Evolutionary conservation across 225 moss, liverwort and hornwort species (phyloP).

Genomic region (Asterella californica): DNA sequence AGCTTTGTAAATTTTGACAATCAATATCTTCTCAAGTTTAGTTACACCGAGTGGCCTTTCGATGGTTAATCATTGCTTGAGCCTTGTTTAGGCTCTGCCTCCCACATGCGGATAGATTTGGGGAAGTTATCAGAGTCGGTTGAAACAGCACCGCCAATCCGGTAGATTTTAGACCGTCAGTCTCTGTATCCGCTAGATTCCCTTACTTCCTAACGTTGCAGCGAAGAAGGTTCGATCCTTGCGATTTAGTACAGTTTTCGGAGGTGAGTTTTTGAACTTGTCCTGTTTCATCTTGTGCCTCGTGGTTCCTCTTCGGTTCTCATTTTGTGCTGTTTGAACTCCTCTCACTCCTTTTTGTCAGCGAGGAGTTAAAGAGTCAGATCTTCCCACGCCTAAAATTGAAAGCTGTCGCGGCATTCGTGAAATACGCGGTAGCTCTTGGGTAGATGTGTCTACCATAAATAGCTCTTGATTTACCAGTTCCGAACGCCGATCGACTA

Average conservation of each 20-base stretch:
- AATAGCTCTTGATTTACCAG: slow-evolving; percentile 10
- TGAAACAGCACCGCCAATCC: slow-evolving; percentile 1
- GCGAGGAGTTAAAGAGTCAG: not conserved
- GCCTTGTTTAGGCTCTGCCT: slow-evolving; percentile 23
- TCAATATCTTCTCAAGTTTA: not conserved
- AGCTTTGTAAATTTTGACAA: not conserved
- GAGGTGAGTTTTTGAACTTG: slow-evolving; percentile 4
- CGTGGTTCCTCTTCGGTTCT: slow-evolving; percentile 9
- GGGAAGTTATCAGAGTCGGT: slow-evolving; percentile 21
- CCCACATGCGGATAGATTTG: slow-evolving; percentile 11
- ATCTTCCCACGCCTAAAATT: not conserved
- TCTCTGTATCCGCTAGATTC: slow-evolving; percentile 11
- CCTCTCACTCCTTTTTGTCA: not conserved
- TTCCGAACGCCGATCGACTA: slow-evolving; percentile 10
- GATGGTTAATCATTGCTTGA: slow-evolving; percentile 18
- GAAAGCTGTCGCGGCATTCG: not conserved
- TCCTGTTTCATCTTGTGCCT: not conserved
- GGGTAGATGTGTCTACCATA: slow-evolving; percentile 3
- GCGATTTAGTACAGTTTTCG: slow-evolving; percentile 12
- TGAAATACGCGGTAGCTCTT: not conserved
- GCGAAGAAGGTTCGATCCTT: slow-evolving; percentile 11
- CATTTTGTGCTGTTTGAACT: slow-evolving; percentile 1
- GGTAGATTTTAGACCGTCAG: slow-evolving; percentile 19
- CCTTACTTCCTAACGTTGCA: slow-evolving; percentile 1
- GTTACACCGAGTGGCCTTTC: slow-evolving; percentile 6